These are phyloP conservation scores for Tarenaya hassleriana DNA, from an alignment of 345 rosid genomes.

Conservation along the genomic window DNA sequence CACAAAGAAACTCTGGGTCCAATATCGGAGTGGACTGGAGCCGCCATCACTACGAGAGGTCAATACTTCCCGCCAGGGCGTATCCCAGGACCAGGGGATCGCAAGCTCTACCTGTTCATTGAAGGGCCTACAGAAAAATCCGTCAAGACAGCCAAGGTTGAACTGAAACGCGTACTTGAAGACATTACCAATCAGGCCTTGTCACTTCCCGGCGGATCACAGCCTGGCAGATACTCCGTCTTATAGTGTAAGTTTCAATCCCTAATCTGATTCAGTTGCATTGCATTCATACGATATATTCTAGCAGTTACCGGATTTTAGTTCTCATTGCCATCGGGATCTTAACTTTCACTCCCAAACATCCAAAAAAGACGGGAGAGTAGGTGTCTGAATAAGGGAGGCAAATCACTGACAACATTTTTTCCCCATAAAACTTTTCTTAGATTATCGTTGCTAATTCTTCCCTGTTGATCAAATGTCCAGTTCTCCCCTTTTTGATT, in stretches of 20 bases:
- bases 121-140: constrained; percentile 88
- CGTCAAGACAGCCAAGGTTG: constrained; percentile 82
- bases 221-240: constrained; percentile 89
- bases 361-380: too few species aligned
- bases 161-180: constrained; percentile 83
- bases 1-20: constrained; percentile 99
- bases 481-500: too few species aligned
- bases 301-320: background rate
- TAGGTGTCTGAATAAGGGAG: too few species aligned
- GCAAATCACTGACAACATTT: too few species aligned
- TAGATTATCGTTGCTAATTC: too few species aligned
- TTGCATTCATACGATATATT: constrained; percentile 8
- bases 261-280: constrained; percentile 12
- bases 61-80: constrained; percentile 72
- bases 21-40: constrained; percentile 92
- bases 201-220: constrained; percentile 87
- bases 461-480: too few species aligned
- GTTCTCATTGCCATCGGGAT: too few species aligned
- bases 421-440: too few species aligned
- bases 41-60: constrained; percentile 93
- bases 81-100: constrained; percentile 64
- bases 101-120: constrained; percentile 85
- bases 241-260: constrained; percentile 48
- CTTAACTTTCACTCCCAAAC: too few species aligned
- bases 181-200: constrained; percentile 75